Evolutionary conservation across 108 stramenopile genomes (phyloP), one percentile per base, ranked within the genome.

Genomic region (Nitzschia sp.): DNA sequence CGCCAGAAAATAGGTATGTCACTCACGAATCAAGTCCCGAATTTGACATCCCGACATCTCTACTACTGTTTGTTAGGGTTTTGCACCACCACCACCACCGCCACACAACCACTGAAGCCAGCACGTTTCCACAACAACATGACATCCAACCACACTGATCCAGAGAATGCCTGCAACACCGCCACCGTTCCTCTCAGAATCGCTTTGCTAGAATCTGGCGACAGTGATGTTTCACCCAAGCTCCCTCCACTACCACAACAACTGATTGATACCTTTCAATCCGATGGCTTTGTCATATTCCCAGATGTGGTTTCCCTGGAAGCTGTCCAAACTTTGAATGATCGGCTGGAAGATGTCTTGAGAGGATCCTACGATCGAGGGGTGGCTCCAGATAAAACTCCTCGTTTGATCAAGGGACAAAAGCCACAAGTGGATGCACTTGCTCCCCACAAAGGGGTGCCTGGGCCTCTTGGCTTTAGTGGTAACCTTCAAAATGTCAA

Each of bases 301-400:
- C 80, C 59, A 3, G 29, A 78, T 38, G 81, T 85, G 22, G 46
- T 87, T n/a, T 52, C 69, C 2, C 1, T 15, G 2, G 10, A 48
- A 8, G 51, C 78, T 7, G 77, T 87, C 0, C 51, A 78, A 7
- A 70, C 74, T 41, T 71, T 89, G 25, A 86, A 86, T 71, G 69
- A 77, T 51, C 73, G 79, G 10, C 54, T 92, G 21, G 83, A 86
- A 70, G 71, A 80, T 57, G 83, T 92, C 11, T 57, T 92, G 29
- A 75, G 80, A 42, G 88, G 91, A 24, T 51, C 37, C 20, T 92
- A 86, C 76, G 83, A 89, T 77, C 78, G 88, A 10, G 83, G 75
- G 1, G 39, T 21, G 7, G 53, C 72, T 24, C 91, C 91, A 19
- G 91, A 92, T 72, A 92, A 92, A 55, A 60, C 65, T 8, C 91